Evolutionary conservation across 345 rosid genomes (phyloP).

Genomic region (Eucalyptus tenuipes): DNA sequence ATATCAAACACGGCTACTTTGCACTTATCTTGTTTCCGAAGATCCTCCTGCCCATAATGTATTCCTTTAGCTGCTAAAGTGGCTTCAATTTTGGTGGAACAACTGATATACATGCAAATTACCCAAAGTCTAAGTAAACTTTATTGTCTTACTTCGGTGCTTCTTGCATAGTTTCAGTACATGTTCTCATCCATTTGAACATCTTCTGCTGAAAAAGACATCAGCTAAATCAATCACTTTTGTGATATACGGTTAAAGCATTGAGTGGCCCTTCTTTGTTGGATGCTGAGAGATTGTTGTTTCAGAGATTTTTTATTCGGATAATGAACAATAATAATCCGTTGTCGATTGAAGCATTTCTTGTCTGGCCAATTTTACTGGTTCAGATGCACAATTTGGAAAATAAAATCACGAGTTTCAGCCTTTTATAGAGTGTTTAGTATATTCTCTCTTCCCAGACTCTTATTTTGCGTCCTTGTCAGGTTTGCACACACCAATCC

Average conservation of each 20-base stretch:
- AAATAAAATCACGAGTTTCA: neutral
- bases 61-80: neutral
- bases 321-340: neutral
- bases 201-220: neutral
- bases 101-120: neutral
- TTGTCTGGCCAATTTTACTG: neutral
- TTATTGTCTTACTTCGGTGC: neutral
- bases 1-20: constrained; percentile 1
- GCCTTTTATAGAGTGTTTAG: neutral
- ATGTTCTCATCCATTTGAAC: neutral
- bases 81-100: neutral
- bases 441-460: neutral
- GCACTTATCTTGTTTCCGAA: neutral
- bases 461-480: constrained; percentile 3
- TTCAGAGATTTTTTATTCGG: neutral
- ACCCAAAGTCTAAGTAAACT: neutral
- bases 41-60: neutral
- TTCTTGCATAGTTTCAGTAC: neutral
- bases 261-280: neutral
- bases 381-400: neutral
- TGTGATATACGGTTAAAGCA: neutral
- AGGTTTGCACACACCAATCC: constrained; percentile 99
- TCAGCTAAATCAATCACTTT: neutral
- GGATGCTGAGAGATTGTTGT: neutral
- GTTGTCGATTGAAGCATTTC: neutral